Conservation (phyloP, 2,329 filamentous ascomycete species). For the Pestalotiopsis fici region DNA sequence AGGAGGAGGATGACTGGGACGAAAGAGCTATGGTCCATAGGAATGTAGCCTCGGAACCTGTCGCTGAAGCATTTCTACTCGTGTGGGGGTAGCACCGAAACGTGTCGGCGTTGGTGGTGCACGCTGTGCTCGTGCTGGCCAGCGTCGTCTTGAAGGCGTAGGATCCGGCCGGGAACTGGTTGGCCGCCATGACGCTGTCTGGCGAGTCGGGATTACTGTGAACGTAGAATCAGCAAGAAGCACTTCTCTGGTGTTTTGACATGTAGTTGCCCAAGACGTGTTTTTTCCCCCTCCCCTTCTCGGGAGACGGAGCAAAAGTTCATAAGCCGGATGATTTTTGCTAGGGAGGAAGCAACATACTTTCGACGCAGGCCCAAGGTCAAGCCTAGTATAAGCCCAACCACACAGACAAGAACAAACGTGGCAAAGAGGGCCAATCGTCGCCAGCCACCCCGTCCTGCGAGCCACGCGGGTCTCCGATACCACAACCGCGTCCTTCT, state of each 20-base stretch:
- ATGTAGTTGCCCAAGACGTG: no score
- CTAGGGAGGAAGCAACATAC: conserved; percentile 28
- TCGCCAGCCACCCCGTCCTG: conserved; percentile 32
- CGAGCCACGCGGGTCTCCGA: conserved; percentile 16
- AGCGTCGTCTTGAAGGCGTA: conserved; percentile 63
- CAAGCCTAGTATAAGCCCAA: conserved; percentile 41
- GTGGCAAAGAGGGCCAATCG: conserved; percentile 29
- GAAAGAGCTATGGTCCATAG: conserved; percentile 57
- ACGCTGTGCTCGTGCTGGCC: conserved; percentile 50
- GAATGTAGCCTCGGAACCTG: conserved; percentile 50
- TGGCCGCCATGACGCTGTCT: conserved; percentile 3
- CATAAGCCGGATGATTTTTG: no score
- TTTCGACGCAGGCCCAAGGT: conserved; percentile 36
- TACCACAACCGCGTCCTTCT: not conserved
- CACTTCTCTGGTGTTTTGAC: no score
- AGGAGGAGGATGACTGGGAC: conserved; percentile 29
- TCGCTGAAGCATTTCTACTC: conserved; percentile 43
- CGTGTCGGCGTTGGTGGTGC: conserved; percentile 57
- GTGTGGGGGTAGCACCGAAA: conserved; percentile 65
- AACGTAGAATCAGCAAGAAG: conserved; percentile 37
- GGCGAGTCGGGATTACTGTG: conserved; percentile 27
- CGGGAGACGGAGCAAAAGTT: no score
- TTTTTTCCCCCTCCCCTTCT: no score
- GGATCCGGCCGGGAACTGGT: conserved; percentile 60
- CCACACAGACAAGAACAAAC: conserved; percentile 30